phyloP scores from a whole-genome alignment of 108 stramenopile species.

The Pseudonitzschia pungens region DNA sequence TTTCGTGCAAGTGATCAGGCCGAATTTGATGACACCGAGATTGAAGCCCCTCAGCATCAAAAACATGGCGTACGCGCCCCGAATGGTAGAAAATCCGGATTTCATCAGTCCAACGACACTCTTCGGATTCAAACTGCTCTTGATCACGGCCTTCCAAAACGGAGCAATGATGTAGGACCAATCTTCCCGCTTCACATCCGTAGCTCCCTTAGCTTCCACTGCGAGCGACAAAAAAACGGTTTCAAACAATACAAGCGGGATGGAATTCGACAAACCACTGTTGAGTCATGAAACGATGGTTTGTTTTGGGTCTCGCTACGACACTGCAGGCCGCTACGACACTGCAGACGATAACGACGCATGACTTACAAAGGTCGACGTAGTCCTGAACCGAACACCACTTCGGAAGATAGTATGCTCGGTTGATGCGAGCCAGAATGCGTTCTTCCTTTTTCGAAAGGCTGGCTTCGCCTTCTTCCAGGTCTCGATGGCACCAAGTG shows the following conservation, averaged over 20 bases:
- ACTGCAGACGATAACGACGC: neutral
- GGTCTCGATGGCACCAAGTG: conserved; percentile 94
- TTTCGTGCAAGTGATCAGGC: conserved; percentile 82
- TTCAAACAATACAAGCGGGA: neutral
- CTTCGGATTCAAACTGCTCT: conserved; percentile 71
- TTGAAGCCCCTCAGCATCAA: conserved; percentile 84
- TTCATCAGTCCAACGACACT: conserved; percentile 70
- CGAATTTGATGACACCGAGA: conserved; percentile 87
- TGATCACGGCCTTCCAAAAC: conserved; percentile 95
- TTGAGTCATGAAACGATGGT: too few species aligned
- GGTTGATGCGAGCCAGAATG: conserved; percentile 82
- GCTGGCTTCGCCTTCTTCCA: conserved; percentile 72
- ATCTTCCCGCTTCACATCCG: conserved; percentile 72
- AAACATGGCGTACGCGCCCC: conserved; percentile 89
- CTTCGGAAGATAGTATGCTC: conserved; percentile 87
- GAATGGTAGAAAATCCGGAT: conserved; percentile 75
- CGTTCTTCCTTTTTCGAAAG: conserved; percentile 71
- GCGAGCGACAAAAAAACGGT: neutral
- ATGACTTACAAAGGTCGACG: conserved; percentile 42
- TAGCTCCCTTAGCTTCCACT: conserved; percentile 66
- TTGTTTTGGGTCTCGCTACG: too few species aligned
- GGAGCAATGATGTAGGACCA: conserved; percentile 93
- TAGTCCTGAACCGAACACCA: conserved; percentile 89
- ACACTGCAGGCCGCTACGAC: too few species aligned
- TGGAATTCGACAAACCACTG: too few species aligned